Evolutionary conservation across 208 protist species (phyloP).

Genomic region (Leishmania turanica): DNA sequence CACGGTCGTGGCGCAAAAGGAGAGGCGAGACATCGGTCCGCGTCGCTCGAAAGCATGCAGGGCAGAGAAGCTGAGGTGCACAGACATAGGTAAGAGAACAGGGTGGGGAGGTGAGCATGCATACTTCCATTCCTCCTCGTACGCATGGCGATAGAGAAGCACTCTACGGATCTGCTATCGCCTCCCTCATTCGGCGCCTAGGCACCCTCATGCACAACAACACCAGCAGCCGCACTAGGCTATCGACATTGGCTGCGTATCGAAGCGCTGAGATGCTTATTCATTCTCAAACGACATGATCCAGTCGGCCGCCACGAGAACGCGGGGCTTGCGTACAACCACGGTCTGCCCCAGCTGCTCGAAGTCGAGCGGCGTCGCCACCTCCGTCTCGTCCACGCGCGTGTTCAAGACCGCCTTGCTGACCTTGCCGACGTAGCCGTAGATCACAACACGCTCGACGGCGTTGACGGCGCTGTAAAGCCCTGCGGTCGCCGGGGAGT

Average conservation of each 20-base stretch:
- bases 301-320: constrained; percentile 63
- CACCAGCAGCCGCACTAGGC: not conserved
- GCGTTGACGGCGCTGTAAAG: constrained; percentile 30
- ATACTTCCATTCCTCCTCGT: not conserved
- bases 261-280: not conserved
- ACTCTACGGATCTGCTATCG: not conserved
- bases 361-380: constrained; percentile 46
- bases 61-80: not conserved
- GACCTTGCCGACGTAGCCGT: constrained; percentile 50
- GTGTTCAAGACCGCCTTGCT: constrained; percentile 10
- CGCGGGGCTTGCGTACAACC: constrained; percentile 61
- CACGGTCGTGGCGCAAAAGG: not conserved
- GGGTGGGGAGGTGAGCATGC: no score
- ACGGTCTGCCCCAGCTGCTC: constrained; percentile 55
- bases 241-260: not conserved
- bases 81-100: not conserved
- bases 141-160: not conserved
- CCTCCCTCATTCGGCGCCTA: not conserved
- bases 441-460: constrained; percentile 76
- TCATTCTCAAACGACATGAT: constrained; percentile 53
- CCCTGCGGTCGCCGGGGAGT: not conserved
- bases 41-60: not conserved
- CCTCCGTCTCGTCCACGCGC: constrained; percentile 1
- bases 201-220: not conserved
- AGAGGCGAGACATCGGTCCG: not conserved